phyloP scores from a whole-genome alignment of 768 basidiomycete genomes.

The Daedaleopsis nitida region DNA sequence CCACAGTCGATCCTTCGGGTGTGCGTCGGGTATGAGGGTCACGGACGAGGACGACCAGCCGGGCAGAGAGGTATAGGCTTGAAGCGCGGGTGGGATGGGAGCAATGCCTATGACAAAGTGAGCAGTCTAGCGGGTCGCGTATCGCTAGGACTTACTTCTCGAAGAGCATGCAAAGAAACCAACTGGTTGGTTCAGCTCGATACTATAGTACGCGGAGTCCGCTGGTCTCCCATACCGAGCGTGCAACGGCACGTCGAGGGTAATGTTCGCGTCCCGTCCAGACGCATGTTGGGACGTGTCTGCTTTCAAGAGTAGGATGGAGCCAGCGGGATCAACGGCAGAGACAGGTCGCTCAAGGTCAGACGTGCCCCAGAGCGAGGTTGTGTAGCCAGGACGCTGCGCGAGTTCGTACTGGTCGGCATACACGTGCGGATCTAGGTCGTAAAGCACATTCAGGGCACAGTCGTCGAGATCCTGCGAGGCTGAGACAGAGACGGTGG shows the following conservation, averaged over 20 bases:
- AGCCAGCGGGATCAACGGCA: constrained; percentile 31
- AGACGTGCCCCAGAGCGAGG: constrained; percentile 38
- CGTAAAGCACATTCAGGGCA: constrained; percentile 36
- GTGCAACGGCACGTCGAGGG: constrained; percentile 45
- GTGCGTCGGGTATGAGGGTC: constrained; percentile 6
- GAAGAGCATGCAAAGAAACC: constrained; percentile 37
- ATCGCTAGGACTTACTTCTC: constrained; percentile 7
- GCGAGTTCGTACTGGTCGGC: constrained; percentile 48
- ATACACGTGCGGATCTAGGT: constrained; percentile 43
- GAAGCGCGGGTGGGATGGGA: constrained; percentile 5
- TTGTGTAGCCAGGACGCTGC: constrained; percentile 30
- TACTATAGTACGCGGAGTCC: constrained; percentile 19
- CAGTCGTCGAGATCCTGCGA: constrained; percentile 12
- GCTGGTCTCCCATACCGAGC: constrained; percentile 42
- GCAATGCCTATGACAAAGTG: neutral
- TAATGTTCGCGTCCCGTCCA: constrained; percentile 4
- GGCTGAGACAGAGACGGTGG: constrained; percentile 5
- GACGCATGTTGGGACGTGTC: constrained; percentile 6
- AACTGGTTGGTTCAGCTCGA: constrained; percentile 30
- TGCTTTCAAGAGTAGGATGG: constrained; percentile 35
- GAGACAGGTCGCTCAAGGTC: constrained; percentile 48
- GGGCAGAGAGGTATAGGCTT: constrained; percentile 1
- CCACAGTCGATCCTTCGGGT: constrained; percentile 10
- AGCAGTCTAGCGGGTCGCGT: neutral
- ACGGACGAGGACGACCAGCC: constrained; percentile 5